phyloP scores from a whole-genome alignment of 257 asterid species.

The Ilex aquifolium region DNA sequence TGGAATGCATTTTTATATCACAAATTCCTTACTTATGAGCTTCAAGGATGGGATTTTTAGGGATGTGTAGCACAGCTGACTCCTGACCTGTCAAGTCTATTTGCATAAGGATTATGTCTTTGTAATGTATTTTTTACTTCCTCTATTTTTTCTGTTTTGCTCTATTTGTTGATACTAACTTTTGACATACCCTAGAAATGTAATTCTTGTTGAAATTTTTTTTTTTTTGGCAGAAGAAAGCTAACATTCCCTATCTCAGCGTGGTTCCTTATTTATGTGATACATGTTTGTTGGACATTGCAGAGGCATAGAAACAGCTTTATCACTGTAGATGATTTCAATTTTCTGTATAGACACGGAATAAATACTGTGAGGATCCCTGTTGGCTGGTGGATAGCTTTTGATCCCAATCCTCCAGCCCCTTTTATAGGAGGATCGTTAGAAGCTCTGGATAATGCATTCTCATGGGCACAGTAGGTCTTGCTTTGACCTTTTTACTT shows the following conservation, averaged over 20 bases:
- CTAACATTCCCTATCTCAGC: no score
- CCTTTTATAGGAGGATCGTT: slow-evolving; percentile 67
- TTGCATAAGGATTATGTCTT: no score
- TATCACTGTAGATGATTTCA: slow-evolving; percentile 62
- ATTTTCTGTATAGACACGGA: slow-evolving; percentile 63
- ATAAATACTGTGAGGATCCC: slow-evolving; percentile 81
- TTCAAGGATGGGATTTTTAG: no score
- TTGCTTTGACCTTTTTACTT: not conserved
- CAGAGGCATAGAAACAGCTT: slow-evolving; percentile 70
- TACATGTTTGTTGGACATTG: slow-evolving; percentile 22
- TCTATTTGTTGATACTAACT: not conserved
- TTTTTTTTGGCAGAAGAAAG: not conserved
- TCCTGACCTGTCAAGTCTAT: no score
- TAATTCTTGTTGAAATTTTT: no score
- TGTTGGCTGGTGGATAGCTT: slow-evolving; percentile 94
- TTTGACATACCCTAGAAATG: not conserved
- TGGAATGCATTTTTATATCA: no score
- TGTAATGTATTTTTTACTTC: no score
- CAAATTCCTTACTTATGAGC: no score
- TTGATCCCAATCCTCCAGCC: slow-evolving; percentile 63
- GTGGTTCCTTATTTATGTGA: no score
- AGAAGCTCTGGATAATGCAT: slow-evolving; percentile 82
- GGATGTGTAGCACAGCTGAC: no score
- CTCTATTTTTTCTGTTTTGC: not conserved
- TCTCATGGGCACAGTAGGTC: slow-evolving; percentile 82